A percentile compares a stretch with the other conserved stretches of the same genome.
Evolutionary conservation across 768 basidiomycete genomes (phyloP).

Genomic region (Rubroboletus satanas): DNA sequence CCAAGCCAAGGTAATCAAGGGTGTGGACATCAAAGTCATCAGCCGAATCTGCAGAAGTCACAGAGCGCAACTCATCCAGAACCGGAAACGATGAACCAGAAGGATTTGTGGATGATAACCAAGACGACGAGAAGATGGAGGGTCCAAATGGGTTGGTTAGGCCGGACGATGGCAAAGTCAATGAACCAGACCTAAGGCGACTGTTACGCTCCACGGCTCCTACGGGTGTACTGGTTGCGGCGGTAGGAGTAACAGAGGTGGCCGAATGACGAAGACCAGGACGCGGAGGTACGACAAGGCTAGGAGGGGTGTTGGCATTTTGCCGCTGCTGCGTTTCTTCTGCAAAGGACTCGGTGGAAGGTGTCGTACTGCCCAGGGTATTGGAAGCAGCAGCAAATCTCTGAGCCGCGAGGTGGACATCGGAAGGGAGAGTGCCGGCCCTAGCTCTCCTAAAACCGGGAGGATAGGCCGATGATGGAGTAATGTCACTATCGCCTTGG

Average conservation of each 20-base stretch:
- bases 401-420: conserved; percentile 84
- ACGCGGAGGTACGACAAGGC: conserved; percentile 47
- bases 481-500: conserved; percentile 50
- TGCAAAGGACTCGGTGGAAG: conserved; percentile 48
- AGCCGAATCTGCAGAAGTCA: conserved; percentile 71
- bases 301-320: conserved; percentile 36
- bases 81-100: conserved; percentile 56
- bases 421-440: conserved; percentile 97
- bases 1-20: conserved; percentile 93
- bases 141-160: conserved; percentile 83
- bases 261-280: conserved; percentile 76
- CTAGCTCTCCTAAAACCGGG: conserved; percentile 90
- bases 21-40: conserved; percentile 94
- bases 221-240: conserved; percentile 38
- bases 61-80: conserved; percentile 79
- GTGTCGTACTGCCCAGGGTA: conserved; percentile 47
- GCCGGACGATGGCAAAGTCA: conserved; percentile 78
- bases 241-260: conserved; percentile 53
- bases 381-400: conserved; percentile 68
- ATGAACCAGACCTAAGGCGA: conserved; percentile 87
- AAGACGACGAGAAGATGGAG: conserved; percentile 86
- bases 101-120: conserved; percentile 66
- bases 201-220: conserved; percentile 60
- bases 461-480: conserved; percentile 75
- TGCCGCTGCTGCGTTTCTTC: conserved; percentile 41